A percentile compares a stretch with the other conserved stretches of the same genome.
Evolutionary conservation across 2,329 filamentous ascomycete species (phyloP).

Genomic region (Microascus cirrosus): DNA sequence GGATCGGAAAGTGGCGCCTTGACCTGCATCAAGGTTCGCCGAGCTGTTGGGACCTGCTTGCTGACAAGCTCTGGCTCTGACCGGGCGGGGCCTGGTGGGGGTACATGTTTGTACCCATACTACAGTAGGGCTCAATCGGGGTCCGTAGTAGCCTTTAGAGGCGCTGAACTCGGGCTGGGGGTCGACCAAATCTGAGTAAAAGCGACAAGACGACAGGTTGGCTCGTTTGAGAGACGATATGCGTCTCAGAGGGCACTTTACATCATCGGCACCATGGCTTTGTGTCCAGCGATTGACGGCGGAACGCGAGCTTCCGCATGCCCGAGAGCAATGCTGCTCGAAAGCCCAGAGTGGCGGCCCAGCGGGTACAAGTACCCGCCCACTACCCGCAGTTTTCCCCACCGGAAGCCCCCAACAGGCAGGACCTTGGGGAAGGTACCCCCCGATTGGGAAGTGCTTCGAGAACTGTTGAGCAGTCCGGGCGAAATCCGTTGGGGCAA

Average conservation of each 20-base stretch:
- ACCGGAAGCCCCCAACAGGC: neutral
- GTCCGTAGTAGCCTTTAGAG: too few species aligned
- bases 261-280: too few species aligned
- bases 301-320: neutral
- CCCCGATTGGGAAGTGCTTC: neutral
- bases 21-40: neutral
- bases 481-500: conserved; percentile 1
- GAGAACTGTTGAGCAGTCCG: conserved; percentile 4
- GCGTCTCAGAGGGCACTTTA: too few species aligned
- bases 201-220: too few species aligned
- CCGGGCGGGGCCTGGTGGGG: neutral
- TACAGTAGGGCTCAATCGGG: neutral
- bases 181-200: too few species aligned
- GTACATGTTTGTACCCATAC: neutral
- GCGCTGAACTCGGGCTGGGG: too few species aligned
- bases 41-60: neutral
- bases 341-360: neutral
- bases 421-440: neutral
- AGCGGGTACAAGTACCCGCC: neutral
- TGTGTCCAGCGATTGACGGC: neutral
- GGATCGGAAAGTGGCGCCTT: neutral
- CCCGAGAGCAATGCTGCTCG: neutral
- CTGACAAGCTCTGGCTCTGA: neutral
- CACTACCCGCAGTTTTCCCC: neutral
- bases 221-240: too few species aligned